Evolutionary conservation across 345 rosid genomes (phyloP).

Genomic region (Gossypium rotundifolium): DNA sequence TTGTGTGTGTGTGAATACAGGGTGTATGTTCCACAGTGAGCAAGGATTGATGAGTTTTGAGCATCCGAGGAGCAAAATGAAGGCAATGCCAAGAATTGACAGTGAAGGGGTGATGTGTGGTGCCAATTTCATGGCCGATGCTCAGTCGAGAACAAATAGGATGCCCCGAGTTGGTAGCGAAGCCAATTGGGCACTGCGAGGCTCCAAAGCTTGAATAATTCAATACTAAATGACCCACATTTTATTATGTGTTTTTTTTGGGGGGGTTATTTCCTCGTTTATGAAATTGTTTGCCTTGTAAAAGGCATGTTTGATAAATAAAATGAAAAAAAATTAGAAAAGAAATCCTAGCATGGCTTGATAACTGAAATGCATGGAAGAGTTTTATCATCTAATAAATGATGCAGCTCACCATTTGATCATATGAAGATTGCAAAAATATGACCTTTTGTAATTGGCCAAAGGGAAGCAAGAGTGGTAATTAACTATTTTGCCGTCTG

Average conservation of each 20-base stretch:
- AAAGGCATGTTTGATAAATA: neutral
- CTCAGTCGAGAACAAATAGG: conserved; percentile 27
- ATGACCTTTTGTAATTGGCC: neutral
- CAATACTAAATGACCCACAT: neutral
- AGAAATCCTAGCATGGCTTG: neutral
- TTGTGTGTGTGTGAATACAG: conserved; percentile 5
- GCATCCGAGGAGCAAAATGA: conserved; percentile 47
- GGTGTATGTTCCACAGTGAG: conserved; percentile 64
- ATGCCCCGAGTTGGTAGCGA: conserved; percentile 77
- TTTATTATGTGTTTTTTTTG: too few species aligned
- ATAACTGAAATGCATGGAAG: neutral
- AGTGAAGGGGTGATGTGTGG: conserved; percentile 74
- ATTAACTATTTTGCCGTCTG: neutral
- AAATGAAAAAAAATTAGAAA: neutral
- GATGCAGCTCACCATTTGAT: neutral
- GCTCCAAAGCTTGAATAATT: conserved; percentile 22
- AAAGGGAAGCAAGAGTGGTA: neutral
- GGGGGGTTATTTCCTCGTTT: neutral
- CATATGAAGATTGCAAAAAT: neutral
- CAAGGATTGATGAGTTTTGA: conserved; percentile 60
- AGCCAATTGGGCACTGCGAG: conserved; percentile 63
- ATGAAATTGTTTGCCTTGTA: neutral
- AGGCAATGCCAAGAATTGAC: conserved; percentile 65
- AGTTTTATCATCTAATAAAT: neutral
- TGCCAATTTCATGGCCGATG: conserved; percentile 65